phyloP scores from a whole-genome alignment of 1,284 basidiomycete species.

The Austroboletus niveus region DNA sequence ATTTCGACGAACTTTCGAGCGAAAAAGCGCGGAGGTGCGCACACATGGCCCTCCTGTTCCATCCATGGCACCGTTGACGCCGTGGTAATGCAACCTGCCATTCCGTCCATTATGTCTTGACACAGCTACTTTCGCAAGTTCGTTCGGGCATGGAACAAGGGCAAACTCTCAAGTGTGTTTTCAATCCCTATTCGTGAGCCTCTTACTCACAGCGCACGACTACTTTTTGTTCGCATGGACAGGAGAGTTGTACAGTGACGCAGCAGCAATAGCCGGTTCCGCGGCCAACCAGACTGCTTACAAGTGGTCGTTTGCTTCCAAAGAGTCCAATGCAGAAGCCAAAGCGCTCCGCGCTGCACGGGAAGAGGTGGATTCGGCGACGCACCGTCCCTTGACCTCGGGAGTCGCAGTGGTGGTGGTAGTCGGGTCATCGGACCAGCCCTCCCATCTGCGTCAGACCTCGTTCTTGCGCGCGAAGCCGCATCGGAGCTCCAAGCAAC shows the following conservation, averaged over 20 bases:
- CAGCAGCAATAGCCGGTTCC: conserved; percentile 47
- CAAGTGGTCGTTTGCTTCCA: conserved; percentile 57
- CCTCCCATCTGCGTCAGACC: conserved; percentile 63
- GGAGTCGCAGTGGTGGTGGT: conserved; percentile 21
- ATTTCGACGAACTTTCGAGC: conserved; percentile 73
- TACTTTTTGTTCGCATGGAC: not conserved
- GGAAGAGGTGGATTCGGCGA: conserved; percentile 58
- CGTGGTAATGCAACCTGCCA: not conserved
- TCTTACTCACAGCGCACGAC: not conserved
- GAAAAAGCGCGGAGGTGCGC: conserved; percentile 71
- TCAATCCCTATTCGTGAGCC: not conserved
- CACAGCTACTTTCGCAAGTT: conserved; percentile 81
- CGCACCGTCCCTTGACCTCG: conserved; percentile 37
- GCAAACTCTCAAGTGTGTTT: conserved; percentile 56
- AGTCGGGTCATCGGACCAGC: conserved; percentile 60
- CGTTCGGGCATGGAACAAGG: conserved; percentile 79
- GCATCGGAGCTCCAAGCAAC: conserved; percentile 46
- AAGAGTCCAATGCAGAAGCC: conserved; percentile 46
- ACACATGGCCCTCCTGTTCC: not conserved
- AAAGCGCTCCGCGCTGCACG: conserved; percentile 57
- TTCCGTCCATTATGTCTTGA: not conserved
- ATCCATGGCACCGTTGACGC: conserved; percentile 1
- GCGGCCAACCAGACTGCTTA: conserved; percentile 63
- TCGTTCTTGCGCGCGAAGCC: conserved; percentile 61
- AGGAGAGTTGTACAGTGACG: conserved; percentile 62